Conservation (phyloP, 345 rosid species). For the Salix arbutifolia region DNA sequence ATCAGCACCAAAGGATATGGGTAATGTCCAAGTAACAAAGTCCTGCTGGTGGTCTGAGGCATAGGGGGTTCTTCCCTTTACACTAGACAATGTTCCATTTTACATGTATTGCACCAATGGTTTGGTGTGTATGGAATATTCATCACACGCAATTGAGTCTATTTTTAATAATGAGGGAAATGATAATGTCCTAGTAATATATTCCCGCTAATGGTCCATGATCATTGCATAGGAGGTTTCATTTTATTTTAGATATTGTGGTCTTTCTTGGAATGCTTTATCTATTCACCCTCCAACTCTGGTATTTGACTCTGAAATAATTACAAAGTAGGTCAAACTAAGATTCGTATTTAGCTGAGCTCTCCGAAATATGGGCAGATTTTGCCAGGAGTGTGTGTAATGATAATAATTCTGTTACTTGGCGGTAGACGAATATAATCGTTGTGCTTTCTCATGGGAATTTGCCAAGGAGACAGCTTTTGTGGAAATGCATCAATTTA, state of each 20-base stretch:
- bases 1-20: neutral
- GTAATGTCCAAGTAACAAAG: neutral
- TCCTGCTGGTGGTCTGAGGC: neutral
- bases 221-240: neutral
- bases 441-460: neutral
- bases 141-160: neutral
- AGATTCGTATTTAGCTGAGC: neutral
- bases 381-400: neutral
- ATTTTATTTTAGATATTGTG: neutral
- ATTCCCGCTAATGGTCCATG: neutral
- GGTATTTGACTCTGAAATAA: neutral
- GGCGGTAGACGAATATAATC: neutral
- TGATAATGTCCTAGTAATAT: neutral
- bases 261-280: neutral
- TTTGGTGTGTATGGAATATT: neutral
- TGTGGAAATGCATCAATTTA: neutral
- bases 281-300: neutral
- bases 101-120: neutral
- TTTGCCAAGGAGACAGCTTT: neutral
- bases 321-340: neutral
- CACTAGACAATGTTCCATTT: neutral
- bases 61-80: neutral
- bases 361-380: neutral
- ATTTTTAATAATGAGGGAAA: neutral
- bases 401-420: neutral